Evolutionary conservation across 169 alveolate genomes (phyloP), one percentile per base, ranked within the genome.

Genomic region (Plasmodium coatneyi): DNA sequence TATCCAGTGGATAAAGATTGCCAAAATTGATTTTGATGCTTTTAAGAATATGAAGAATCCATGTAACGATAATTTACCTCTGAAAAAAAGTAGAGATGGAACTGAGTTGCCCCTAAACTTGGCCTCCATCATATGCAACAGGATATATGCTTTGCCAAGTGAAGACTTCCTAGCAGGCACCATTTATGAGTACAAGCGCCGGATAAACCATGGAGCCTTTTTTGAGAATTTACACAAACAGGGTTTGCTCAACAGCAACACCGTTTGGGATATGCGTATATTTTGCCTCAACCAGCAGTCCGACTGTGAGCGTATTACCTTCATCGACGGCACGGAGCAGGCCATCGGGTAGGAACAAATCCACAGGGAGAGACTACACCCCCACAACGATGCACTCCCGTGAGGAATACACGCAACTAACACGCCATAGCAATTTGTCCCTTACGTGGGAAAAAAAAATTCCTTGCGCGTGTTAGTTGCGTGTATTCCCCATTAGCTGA

Each of bases 71-170:
- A 95, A 97, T 80, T 84, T 89, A 76, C 98, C 98, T 14, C 93
- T 97, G 39, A 96, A 96, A 66, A 97, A 96, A 81, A 95, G 97
- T 30, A 71, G 98, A 70, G 98, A 97, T 71, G 97, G 98, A 2
- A 96, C 97, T 82, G 98, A 96, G 81, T 81, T 96, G 43, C 98
- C 98, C 2, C 80, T 95, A 19, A 92, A 95, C 1, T 72, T 96
- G 54, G 97, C 97, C 1, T 91, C 95, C 3, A 92, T 82, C 34
- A 89, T 96, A 56, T 96, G 98, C 81, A 90, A 93, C 19, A 89
- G 81, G 81, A 79, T 89, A 6, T 74, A 89, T 89, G 60, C 56
- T 30, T 34, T 89, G 3, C 94, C 89, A 3, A 80, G 72, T 79
- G 94, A 89, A 30, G 94, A 89, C 71, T 89, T 89, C 30, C 34